These are phyloP conservation scores for Paramecium sexaurelia DNA, from an alignment of 73 alveolate species.

Conservation along the genomic window DNA sequence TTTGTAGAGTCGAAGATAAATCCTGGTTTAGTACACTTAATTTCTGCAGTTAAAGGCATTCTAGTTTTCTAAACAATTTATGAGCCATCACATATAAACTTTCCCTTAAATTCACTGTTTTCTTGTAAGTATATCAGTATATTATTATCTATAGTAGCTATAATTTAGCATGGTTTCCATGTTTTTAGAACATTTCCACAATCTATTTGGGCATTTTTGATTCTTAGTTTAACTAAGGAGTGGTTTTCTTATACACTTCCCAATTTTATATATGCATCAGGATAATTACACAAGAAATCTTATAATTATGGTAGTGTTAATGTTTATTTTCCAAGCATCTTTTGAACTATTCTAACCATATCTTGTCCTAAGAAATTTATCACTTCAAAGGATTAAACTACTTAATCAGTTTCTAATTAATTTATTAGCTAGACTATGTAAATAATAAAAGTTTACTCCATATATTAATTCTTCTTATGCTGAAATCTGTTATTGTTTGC, in stretches of 20 bases:
- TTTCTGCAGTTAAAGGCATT: constrained; percentile 45
- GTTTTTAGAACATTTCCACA: constrained; percentile 27
- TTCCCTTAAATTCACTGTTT: not conserved
- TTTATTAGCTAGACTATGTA: not conserved
- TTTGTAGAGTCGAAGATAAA: not conserved
- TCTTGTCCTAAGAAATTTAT: not conserved
- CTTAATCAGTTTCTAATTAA: not conserved
- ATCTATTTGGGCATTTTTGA: constrained; percentile 3
- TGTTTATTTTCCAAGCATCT: not conserved
- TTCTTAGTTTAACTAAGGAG: constrained; percentile 1
- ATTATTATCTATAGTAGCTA: constrained; percentile 12
- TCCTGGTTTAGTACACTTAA: not conserved
- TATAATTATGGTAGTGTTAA: not conserved
- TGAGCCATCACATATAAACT: not conserved
- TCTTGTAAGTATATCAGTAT: not conserved
- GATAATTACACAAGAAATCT: not conserved
- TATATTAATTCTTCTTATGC: constrained; percentile 39
- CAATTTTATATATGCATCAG: not conserved
- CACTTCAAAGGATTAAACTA: not conserved
- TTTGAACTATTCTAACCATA: not conserved
- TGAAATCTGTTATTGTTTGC: not conserved
- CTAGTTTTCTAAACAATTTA: not conserved
- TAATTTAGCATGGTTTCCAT: constrained; percentile 10
- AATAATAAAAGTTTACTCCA: not conserved
- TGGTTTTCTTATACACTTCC: not conserved